Conservation (phyloP, 495 filamentous ascomycete species). For the Xylaria palmicola region DNA sequence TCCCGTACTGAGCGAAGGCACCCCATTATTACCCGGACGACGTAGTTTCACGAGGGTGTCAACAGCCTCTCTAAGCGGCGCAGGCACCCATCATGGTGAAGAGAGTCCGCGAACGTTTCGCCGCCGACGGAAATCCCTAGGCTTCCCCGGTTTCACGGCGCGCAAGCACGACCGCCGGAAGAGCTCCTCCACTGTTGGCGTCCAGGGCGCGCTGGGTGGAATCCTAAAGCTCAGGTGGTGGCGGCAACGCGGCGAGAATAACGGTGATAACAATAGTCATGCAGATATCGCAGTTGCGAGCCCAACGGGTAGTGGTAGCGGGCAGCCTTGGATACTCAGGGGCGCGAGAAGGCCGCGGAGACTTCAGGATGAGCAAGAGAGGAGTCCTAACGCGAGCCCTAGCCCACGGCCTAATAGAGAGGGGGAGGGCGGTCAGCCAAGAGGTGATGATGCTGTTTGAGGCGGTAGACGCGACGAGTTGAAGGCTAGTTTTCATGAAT, state of each 20-base stretch:
- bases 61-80: slow-evolving; percentile 21
- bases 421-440: slow-evolving; percentile 1
- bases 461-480: background rate
- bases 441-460: slow-evolving; percentile 30
- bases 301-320: slow-evolving; percentile 15
- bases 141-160: slow-evolving; percentile 54
- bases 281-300: slow-evolving; percentile 23
- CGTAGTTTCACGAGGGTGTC: slow-evolving; percentile 27
- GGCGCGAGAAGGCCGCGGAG: slow-evolving; percentile 5
- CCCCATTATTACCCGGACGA: slow-evolving; percentile 27
- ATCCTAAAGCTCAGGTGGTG: slow-evolving; percentile 46
- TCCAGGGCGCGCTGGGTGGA: slow-evolving; percentile 38
- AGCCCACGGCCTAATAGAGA: background rate
- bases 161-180: slow-evolving; percentile 32
- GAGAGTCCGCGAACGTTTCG: slow-evolving; percentile 34
- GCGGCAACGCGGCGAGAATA: slow-evolving; percentile 20
- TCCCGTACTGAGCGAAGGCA: slow-evolving; percentile 23
- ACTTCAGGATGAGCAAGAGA: slow-evolving; percentile 9
- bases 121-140: slow-evolving; percentile 49
- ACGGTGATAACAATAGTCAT: background rate
- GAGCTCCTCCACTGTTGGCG: slow-evolving; percentile 29
- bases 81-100: slow-evolving; percentile 13
- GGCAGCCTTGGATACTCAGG: slow-evolving; percentile 18
- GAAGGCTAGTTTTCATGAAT: background rate
- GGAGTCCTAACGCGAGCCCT: slow-evolving; percentile 9